Evolutionary conservation across 768 basidiomycete species (phyloP).

Genomic region (Leucosporidium yakuticum): DNA sequence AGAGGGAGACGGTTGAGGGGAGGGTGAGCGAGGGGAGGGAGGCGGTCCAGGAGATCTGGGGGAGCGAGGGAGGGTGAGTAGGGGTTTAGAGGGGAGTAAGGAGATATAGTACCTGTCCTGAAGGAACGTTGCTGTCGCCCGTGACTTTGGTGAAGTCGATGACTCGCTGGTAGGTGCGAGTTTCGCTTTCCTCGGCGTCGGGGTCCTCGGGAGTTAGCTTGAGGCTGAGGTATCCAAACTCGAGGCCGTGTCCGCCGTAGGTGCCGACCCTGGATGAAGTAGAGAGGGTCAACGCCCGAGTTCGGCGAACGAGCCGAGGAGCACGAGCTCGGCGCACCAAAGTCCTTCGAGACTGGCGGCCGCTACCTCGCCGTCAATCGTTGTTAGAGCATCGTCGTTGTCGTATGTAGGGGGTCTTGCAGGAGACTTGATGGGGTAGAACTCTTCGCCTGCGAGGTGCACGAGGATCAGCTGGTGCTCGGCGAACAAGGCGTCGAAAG

Average conservation of each 20-base stretch:
- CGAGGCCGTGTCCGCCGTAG: constrained; percentile 32
- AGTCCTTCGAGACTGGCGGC: constrained; percentile 21
- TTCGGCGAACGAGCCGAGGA: background rate
- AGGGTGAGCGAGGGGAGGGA: constrained; percentile 5
- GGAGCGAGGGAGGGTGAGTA: too few species aligned
- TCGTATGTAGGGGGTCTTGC: background rate
- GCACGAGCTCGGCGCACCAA: constrained; percentile 6
- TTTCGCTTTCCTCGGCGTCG: background rate
- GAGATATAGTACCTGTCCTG: constrained; percentile 3
- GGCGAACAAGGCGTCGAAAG: too few species aligned
- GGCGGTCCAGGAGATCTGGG: constrained; percentile 15
- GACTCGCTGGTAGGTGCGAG: background rate
- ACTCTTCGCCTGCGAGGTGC: constrained; percentile 3
- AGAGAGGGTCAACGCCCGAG: background rate
- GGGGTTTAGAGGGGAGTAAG: background rate
- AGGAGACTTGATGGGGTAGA: constrained; percentile 28
- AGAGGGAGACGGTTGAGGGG: background rate
- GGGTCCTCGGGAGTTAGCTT: background rate
- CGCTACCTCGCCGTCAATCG: constrained; percentile 5
- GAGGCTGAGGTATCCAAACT: constrained; percentile 22
- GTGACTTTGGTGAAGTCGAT: constrained; percentile 30
- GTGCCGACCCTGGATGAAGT: constrained; percentile 20
- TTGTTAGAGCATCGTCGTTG: too few species aligned
- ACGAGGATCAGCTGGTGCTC: too few species aligned
- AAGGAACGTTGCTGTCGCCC: constrained; percentile 31